phyloP scores from a whole-genome alignment of 108 stramenopile species.

The Licmophora abbreviata region DNA sequence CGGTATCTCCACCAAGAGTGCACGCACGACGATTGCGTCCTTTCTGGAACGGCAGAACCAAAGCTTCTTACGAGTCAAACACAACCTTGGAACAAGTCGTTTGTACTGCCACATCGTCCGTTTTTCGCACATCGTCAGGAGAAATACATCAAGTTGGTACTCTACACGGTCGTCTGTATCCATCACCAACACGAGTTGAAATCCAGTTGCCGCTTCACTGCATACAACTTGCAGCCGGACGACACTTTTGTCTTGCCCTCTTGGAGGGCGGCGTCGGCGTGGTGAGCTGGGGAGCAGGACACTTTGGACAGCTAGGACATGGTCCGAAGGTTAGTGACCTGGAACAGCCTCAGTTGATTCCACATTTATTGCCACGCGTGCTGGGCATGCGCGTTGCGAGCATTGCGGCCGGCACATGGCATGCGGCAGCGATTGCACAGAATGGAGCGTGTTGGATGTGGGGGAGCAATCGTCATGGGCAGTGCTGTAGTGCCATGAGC shows the following conservation, averaged over 20 bases:
- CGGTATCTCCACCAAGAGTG: no score
- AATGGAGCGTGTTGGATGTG: conserved; percentile 50
- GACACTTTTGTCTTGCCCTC: conserved; percentile 38
- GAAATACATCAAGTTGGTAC: conserved; percentile 24
- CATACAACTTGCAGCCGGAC: conserved; percentile 39
- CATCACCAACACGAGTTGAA: conserved; percentile 11
- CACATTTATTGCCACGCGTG: conserved; percentile 47
- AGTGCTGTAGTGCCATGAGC: conserved; percentile 34
- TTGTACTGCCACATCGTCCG: conserved; percentile 10
- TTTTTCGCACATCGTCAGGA: conserved; percentile 21
- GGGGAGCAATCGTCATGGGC: conserved; percentile 72
- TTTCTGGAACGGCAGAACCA: no score
- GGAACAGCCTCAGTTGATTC: conserved; percentile 45
- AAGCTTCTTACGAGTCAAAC: no score
- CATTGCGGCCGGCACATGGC: conserved; percentile 72
- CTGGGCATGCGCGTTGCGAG: conserved; percentile 45
- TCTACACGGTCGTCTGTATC: conserved; percentile 14
- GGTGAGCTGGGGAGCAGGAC: conserved; percentile 76
- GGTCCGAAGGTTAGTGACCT: conserved; percentile 28
- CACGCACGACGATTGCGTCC: no score
- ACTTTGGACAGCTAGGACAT: conserved; percentile 82
- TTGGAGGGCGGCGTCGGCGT: conserved; percentile 59
- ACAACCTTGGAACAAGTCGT: conserved; percentile 16
- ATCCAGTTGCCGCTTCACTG: conserved; percentile 30
- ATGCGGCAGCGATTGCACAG: conserved; percentile 55